Percentiles rank a stretch among this genome's conserved stretches.
phyloP scores from a whole-genome alignment of 2,329 filamentous ascomycete genomes.

The Fusarium staphyleae region DNA sequence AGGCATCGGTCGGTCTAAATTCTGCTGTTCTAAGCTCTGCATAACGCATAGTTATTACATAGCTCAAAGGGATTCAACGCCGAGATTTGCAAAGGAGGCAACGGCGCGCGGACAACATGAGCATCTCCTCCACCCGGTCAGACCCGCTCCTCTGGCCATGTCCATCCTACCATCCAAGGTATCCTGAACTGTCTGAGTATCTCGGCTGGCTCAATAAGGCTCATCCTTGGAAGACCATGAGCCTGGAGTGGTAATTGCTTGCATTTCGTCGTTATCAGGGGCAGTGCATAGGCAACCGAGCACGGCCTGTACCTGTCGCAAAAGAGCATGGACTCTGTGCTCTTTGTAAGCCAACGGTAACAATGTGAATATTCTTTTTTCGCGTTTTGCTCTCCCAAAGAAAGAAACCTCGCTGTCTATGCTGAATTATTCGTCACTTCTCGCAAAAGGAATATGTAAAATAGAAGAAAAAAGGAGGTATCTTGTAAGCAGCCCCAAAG shows the following conservation, averaged over 20 bases:
- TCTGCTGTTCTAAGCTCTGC: background rate
- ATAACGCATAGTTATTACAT: background rate
- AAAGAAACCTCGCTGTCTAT: conserved; percentile 21
- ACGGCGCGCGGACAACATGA: background rate
- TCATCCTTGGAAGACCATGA: background rate
- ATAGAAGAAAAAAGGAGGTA: conserved; percentile 22
- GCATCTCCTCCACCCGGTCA: conserved; percentile 3
- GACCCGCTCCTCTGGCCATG: conserved; percentile 6
- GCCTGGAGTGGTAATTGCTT: background rate
- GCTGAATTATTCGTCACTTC: conserved; percentile 13
- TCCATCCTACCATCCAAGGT: background rate
- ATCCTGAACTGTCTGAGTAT: background rate
- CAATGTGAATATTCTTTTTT: conserved; percentile 5
- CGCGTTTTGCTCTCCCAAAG: conserved; percentile 4
- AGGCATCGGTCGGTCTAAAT: background rate
- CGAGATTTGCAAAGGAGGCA: background rate
- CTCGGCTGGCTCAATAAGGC: background rate
- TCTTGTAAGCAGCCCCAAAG: conserved; percentile 27
- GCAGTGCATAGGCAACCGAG: background rate
- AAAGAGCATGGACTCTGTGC: background rate
- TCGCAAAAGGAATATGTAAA: background rate
- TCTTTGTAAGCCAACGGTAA: too few species aligned
- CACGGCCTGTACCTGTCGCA: background rate
- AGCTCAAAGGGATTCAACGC: background rate
- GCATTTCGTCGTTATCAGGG: background rate